These are phyloP conservation scores for Ilyonectria sp. DNA, from an alignment of 2,329 filamentous ascomycete genomes.

Conservation along the genomic window DNA sequence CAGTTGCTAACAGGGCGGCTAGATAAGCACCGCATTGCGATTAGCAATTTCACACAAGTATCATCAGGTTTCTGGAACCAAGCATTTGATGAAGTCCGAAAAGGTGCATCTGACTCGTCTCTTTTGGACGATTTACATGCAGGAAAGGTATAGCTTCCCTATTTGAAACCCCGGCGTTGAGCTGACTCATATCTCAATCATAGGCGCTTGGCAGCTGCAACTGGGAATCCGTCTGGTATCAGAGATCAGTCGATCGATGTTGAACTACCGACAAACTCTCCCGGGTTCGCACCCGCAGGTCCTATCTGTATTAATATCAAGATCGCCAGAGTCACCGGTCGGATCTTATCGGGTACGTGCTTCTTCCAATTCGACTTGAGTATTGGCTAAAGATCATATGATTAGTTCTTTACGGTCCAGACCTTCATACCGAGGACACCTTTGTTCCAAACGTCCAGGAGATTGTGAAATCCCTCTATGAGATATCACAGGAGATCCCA, in stretches of 20 bases:
- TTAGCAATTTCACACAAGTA: constrained; percentile 49
- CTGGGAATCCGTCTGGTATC: constrained; percentile 46
- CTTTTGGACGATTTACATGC: constrained; percentile 35
- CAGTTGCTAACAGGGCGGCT: background rate
- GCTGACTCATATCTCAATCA: background rate
- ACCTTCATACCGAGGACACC: constrained; percentile 48
- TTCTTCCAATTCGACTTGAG: accelerated
- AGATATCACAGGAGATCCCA: constrained; percentile 47
- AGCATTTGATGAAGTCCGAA: constrained; percentile 46
- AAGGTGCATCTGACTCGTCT: constrained; percentile 36
- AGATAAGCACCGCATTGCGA: constrained; percentile 49
- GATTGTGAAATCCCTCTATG: constrained; percentile 48
- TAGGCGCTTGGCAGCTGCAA: constrained; percentile 45
- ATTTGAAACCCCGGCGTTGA: background rate
- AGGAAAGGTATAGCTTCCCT: constrained; percentile 42
- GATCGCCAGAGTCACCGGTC: constrained; percentile 43
- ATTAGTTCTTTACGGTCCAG: constrained; percentile 50
- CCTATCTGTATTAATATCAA: constrained; percentile 50
- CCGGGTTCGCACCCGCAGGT: constrained; percentile 48
- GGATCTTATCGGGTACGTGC: constrained; percentile 45
- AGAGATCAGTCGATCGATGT: constrained; percentile 46
- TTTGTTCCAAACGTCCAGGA: constrained; percentile 52
- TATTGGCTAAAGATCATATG: background rate
- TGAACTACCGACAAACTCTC: constrained; percentile 46
- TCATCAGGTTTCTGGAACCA: constrained; percentile 46